Conservation (phyloP, 2,329 filamentous ascomycete genomes). For the Sporothrix humicola region DNA sequence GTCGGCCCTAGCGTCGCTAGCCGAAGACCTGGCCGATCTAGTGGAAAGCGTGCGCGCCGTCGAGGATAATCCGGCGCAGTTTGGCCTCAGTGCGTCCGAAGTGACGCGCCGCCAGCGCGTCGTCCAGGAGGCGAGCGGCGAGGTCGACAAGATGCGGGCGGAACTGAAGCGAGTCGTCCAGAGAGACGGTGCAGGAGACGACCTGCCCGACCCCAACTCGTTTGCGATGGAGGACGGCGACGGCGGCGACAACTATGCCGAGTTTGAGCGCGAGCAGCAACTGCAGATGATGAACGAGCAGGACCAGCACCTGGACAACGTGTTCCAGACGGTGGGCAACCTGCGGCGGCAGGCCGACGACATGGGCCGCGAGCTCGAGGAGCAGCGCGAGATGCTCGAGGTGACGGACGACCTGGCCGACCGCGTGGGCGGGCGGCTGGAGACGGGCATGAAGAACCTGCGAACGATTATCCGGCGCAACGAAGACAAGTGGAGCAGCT, state of each 20-base stretch:
- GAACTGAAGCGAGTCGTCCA: conserved; percentile 67
- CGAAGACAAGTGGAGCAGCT: conserved; percentile 86
- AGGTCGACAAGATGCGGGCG: conserved; percentile 87
- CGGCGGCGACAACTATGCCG: conserved; percentile 66
- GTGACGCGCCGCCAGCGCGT: conserved; percentile 79
- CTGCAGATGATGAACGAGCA: conserved; percentile 91
- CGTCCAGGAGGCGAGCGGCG: conserved; percentile 85
- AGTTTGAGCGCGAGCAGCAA: conserved; percentile 91
- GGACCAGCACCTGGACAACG: conserved; percentile 88
- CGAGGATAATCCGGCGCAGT: conserved; percentile 84
- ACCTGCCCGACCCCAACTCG: conserved; percentile 60
- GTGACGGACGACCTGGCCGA: conserved; percentile 85
- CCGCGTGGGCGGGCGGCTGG: conserved; percentile 82
- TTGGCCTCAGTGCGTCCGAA: conserved; percentile 83
- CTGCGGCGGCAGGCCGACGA: conserved; percentile 87
- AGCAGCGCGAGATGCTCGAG: conserved; percentile 88
- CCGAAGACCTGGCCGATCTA: conserved; percentile 87
- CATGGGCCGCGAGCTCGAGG: conserved; percentile 95
- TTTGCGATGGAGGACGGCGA: conserved; percentile 60
- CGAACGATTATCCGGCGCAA: conserved; percentile 84
- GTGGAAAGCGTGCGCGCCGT: conserved; percentile 84
- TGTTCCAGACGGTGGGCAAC: conserved; percentile 92
- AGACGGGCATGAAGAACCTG: conserved; percentile 86
- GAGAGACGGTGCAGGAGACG: conserved; percentile 43
- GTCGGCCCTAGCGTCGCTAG: conserved; percentile 68